Conservation (phyloP, 768 basidiomycete genomes). For the Lactifluus pinguis region DNA sequence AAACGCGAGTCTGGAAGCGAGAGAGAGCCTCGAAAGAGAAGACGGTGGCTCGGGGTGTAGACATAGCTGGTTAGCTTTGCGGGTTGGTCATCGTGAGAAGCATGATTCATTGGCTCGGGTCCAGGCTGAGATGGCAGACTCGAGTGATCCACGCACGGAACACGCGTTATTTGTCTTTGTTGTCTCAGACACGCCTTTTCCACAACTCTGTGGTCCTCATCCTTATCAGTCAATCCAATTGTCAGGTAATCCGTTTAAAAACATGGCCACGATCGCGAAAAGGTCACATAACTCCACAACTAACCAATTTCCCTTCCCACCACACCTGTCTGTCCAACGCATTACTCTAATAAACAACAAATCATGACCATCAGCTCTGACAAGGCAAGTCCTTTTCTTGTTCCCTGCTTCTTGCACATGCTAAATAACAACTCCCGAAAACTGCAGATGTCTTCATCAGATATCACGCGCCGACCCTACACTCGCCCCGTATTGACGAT, state of each 20-base stretch:
- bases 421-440: background rate
- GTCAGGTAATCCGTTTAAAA: conserved; percentile 4
- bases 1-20: conserved; percentile 66
- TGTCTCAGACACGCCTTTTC: background rate
- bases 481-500: conserved; percentile 2
- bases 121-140: background rate
- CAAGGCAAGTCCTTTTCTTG: background rate
- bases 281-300: background rate
- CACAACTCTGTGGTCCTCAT: background rate
- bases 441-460: background rate
- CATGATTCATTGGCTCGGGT: background rate
- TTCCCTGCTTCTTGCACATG: background rate
- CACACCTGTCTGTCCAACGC: background rate
- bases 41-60: conserved; percentile 35
- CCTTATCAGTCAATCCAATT: background rate
- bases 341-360: background rate
- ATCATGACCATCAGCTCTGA: background rate
- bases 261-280: background rate
- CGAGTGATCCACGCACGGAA: conserved; percentile 8
- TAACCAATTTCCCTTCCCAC: background rate
- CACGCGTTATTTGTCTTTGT: conserved; percentile 15
- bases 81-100: conserved; percentile 9
- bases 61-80: conserved; percentile 21
- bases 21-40: conserved; percentile 68
- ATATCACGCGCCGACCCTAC: conserved; percentile 2